Evolutionary conservation across 2,329 filamentous ascomycete species (phyloP), one percentile per base, ranked within the genome.

Genomic region (Xylariaceae sp.): DNA sequence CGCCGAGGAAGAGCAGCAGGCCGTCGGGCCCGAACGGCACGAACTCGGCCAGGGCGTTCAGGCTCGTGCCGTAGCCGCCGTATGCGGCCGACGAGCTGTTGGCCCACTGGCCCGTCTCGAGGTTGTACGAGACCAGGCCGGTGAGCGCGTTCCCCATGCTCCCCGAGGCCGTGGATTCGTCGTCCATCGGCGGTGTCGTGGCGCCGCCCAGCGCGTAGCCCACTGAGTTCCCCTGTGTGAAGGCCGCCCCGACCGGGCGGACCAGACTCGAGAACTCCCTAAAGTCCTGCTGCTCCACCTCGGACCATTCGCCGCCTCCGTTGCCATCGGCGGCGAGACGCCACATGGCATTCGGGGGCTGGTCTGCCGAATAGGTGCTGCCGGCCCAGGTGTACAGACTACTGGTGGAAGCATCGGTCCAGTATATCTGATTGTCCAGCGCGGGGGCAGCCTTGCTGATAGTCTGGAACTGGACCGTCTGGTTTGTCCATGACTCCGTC

Each of bases 351-450:
- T 53, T 45, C 7, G 36, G 31, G 8, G 52, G 49, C 1, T 52
- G 46, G 11, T 46, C 28, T 4, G 27, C 42, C 31, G 35, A 30
- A 15, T 45, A 43, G 5, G 43, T 47, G 33, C 40, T 46, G 5
- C 60, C 60, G 19, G 52, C 58, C 51, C 56, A 63, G 8, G 51
- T 46, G 38, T 59, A 63, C 22, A 62, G 49, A 10, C 45, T 45
- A 12, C 46, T 40, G 12, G 42, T 43, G 5, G 46, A 42, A 2
- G 42, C 25, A 35, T 60, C 55, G n/a, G 47, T 42, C 58, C 58
- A 62, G 17, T 56, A 32, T 5, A 53, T 44, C 29, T 56, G 50
- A 22, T 50, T 46, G 35, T 51, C 51, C 17, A 58, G 42, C n/a
- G 42, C 31, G 5, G 57, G 55, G 7, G 50, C 45, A 7, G 41